Conservation (phyloP, 495 filamentous ascomycete species). For the Aspergillus sparsus region DNA sequence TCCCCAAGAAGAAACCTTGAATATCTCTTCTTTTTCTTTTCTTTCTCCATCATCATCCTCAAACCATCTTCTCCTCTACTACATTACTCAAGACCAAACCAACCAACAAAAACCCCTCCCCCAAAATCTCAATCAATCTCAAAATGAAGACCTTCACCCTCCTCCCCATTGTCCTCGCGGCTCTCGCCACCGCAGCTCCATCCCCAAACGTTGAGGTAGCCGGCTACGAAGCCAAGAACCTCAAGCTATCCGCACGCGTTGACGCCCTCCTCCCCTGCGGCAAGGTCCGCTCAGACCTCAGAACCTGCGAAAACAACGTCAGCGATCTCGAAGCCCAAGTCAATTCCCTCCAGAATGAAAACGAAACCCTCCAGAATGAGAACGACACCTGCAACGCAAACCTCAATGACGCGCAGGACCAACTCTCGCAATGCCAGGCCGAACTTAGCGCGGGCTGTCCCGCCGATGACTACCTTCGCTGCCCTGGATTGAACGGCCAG, state of each 20-base stretch:
- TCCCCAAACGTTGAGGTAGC: not conserved
- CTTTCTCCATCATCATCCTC: too few relatives aligned
- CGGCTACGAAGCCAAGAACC: not conserved
- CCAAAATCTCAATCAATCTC: too few relatives aligned
- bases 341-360: not conserved
- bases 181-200: not conserved
- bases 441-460: not conserved
- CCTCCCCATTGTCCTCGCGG: not conserved
- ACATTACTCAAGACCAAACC: too few relatives aligned
- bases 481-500: not conserved
- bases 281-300: not conserved
- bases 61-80: too few relatives aligned
- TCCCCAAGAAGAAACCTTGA: too few relatives aligned
- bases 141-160: not conserved
- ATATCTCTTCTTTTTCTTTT: too few relatives aligned
- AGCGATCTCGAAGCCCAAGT: not conserved
- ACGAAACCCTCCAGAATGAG: too few relatives aligned
- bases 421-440: not conserved
- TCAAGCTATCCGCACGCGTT: not conserved
- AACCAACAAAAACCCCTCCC: too few relatives aligned
- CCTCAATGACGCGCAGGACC: not conserved
- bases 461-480: not conserved
- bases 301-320: not conserved
- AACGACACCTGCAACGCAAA: not conserved
- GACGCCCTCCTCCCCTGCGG: not conserved